Conservation (phyloP, 108 stramenopile genomes). For the Cyclotella baltica region DNA sequence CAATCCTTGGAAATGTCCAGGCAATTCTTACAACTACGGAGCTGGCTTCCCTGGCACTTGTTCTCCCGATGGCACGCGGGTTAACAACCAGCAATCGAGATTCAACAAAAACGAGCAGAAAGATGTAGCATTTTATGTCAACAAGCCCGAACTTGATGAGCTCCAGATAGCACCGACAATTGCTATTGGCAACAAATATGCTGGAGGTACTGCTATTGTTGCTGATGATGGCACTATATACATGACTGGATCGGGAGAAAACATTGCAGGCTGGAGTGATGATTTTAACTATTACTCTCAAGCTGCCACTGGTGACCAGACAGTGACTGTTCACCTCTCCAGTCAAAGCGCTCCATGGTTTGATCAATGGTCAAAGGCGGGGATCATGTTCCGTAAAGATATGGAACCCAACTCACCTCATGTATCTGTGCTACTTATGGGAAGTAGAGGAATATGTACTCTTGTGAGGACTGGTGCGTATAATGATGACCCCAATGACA, state of each 20-base stretch:
- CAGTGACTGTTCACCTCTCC: constrained; percentile 17
- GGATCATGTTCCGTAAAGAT: constrained; percentile 29
- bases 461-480: neutral
- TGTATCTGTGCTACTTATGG: constrained; percentile 11
- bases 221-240: constrained; percentile 26
- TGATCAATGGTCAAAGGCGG: constrained; percentile 30
- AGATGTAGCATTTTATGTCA: too few relatives aligned
- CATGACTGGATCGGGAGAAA: constrained; percentile 36
- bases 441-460: neutral
- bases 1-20: too few relatives aligned
- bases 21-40: too few relatives aligned
- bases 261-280: constrained; percentile 28
- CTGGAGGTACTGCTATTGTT: constrained; percentile 12
- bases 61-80: too few relatives aligned
- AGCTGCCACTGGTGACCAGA: constrained; percentile 16
- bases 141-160: too few relatives aligned
- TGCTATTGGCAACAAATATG: too few relatives aligned
- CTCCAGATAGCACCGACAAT: too few relatives aligned
- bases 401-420: constrained; percentile 28
- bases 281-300: constrained; percentile 41
- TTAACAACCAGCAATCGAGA: too few relatives aligned
- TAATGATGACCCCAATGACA: neutral
- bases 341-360: neutral
- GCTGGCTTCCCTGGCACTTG: too few relatives aligned
- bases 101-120: too few relatives aligned